A percentile compares a stretch with the other conserved stretches of the same genome.
phyloP scores from a whole-genome alignment of 2,329 filamentous ascomycete genomes.

The Bertia moriformis region DNA sequence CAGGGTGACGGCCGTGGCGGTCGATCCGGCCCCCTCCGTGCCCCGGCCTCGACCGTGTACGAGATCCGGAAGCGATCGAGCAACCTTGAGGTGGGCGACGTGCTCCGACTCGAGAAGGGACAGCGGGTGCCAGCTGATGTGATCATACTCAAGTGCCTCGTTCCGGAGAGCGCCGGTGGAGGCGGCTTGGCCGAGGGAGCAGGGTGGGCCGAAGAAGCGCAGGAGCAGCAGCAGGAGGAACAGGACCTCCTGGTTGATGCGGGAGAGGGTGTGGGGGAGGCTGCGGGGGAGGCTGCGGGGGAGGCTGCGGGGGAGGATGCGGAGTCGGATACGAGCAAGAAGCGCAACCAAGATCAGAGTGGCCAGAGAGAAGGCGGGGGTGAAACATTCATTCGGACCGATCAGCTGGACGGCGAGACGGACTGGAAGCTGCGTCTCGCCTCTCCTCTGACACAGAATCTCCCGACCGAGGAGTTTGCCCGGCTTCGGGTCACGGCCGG shows the following conservation, averaged over 20 bases:
- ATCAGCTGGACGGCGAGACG: constrained; percentile 93
- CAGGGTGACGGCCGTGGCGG: constrained; percentile 29
- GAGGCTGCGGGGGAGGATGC: constrained; percentile 12
- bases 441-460: constrained; percentile 69
- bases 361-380: constrained; percentile 25
- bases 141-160: constrained; percentile 72
- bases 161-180: constrained; percentile 31
- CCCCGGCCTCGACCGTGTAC: constrained; percentile 33
- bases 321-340: constrained; percentile 15
- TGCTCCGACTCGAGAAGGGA: constrained; percentile 83
- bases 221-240: constrained; percentile 14
- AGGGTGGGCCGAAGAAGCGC: constrained; percentile 11
- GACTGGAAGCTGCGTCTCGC: constrained; percentile 94
- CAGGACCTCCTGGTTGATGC: constrained; percentile 26
- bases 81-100: constrained; percentile 84
- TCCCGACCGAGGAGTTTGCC: constrained; percentile 59
- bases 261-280: too few relatives aligned
- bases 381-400: constrained; percentile 92
- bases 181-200: constrained; percentile 12
- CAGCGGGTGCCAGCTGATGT: constrained; percentile 90
- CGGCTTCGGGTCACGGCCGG: constrained; percentile 63
- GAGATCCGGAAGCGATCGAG: constrained; percentile 70
- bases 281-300: too few relatives aligned
- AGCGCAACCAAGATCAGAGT: constrained; percentile 14
- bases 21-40: too few relatives aligned